Conservation (phyloP, 2,329 filamentous ascomycete genomes). For the Thelonectria blattea region DNA sequence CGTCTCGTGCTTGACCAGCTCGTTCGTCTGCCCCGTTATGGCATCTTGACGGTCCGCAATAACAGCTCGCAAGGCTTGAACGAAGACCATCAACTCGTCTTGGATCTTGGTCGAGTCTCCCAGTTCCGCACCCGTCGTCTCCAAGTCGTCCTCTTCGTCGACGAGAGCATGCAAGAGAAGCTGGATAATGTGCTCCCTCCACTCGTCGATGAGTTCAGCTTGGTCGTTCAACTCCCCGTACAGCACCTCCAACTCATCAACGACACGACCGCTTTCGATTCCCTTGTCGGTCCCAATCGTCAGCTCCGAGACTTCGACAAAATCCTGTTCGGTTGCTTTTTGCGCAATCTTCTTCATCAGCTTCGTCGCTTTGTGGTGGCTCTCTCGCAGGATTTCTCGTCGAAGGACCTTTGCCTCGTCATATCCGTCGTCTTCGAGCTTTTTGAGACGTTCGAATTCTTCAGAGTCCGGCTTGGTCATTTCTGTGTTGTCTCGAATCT, state of each 20-base stretch:
- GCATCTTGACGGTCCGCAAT: constrained; percentile 80
- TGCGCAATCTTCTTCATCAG: constrained; percentile 68
- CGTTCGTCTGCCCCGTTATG: constrained; percentile 78
- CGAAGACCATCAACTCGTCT: constrained; percentile 87
- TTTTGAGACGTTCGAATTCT: constrained; percentile 70
- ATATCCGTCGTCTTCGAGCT: constrained; percentile 74
- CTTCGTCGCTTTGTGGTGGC: constrained; percentile 43
- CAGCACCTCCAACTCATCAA: constrained; percentile 71
- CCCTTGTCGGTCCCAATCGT: constrained; percentile 62
- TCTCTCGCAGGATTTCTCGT: constrained; percentile 74
- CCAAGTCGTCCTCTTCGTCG: constrained; percentile 76
- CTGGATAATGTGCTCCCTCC: constrained; percentile 75
- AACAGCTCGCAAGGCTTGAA: constrained; percentile 75
- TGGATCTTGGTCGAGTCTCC: constrained; percentile 85
- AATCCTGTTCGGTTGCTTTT: constrained; percentile 58
- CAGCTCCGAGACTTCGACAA: constrained; percentile 67
- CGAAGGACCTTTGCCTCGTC: constrained; percentile 79
- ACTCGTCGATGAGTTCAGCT: constrained; percentile 72
- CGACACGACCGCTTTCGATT: constrained; percentile 72
- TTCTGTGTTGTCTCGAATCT: constrained; percentile 75
- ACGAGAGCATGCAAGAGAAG: constrained; percentile 77
- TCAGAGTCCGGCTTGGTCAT: constrained; percentile 71
- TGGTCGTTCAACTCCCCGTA: constrained; percentile 73
- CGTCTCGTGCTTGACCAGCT: constrained; percentile 76
- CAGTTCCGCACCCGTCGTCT: constrained; percentile 88